These are phyloP conservation scores for Hypholoma fasciculare DNA, from an alignment of 768 basidiomycete genomes.

Conservation along the genomic window DNA sequence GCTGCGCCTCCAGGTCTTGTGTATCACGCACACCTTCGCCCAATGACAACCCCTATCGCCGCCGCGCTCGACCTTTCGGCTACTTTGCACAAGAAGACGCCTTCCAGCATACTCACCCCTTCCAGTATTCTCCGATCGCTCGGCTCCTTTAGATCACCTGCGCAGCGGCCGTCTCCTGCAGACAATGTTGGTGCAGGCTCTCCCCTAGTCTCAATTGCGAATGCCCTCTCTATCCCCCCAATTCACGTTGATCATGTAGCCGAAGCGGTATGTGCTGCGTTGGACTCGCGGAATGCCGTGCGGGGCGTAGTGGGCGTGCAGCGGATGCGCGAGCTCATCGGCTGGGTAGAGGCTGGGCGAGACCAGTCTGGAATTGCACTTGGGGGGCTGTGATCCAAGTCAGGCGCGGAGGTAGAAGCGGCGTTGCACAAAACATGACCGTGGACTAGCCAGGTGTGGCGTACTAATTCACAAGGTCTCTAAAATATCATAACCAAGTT, in stretches of 20 bases:
- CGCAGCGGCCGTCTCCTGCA: constrained; percentile 3
- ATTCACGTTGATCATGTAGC: constrained; percentile 97
- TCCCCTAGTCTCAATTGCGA: constrained; percentile 67
- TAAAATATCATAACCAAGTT: background rate
- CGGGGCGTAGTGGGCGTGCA: constrained; percentile 67
- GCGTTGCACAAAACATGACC: background rate
- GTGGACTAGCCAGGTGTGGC: background rate
- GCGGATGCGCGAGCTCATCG: constrained; percentile 75
- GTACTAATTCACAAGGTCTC: constrained; percentile 4
- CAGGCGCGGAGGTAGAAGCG: background rate
- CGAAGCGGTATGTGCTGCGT: constrained; percentile 70
- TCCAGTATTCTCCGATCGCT: constrained; percentile 59
- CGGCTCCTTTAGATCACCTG: constrained; percentile 27
- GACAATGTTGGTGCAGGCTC: constrained; percentile 26
- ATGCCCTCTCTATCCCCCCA: constrained; percentile 81
- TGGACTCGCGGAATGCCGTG: constrained; percentile 51
- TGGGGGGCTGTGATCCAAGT: background rate
- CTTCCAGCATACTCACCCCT: constrained; percentile 62
- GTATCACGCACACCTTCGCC: constrained; percentile 93
- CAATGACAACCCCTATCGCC: constrained; percentile 85
- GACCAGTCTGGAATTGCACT: constrained; percentile 12
- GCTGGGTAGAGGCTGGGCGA: constrained; percentile 42
- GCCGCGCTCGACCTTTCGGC: constrained; percentile 82
- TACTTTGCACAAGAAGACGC: constrained; percentile 60
- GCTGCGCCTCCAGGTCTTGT: constrained; percentile 68